Percentiles rank a stretch among this genome's conserved stretches.
Conservation (phyloP, 805 yeast genomes). For the Candida nitratophila region DNA sequence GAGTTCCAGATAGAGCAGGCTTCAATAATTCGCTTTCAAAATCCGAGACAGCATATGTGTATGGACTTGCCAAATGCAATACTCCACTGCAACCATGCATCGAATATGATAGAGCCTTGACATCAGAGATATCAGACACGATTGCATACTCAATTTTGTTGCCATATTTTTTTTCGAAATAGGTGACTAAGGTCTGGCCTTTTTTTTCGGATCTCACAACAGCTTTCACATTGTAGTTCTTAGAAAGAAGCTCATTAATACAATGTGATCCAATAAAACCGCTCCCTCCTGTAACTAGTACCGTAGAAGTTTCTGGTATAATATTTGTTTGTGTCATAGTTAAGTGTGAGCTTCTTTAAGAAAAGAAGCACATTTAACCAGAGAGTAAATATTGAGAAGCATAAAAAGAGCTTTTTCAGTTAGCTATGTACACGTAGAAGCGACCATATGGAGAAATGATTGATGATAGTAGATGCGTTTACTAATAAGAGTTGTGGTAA, state of each 20-base stretch:
- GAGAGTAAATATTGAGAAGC: too few relatives aligned
- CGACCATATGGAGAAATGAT: too few relatives aligned
- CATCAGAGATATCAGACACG: conserved; percentile 39
- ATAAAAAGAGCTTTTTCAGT: too few relatives aligned
- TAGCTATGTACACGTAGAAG: too few relatives aligned
- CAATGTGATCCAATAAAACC: conserved; percentile 44
- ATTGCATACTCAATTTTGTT: conserved; percentile 30
- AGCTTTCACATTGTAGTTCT: conserved; percentile 36
- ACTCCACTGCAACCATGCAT: conserved; percentile 47
- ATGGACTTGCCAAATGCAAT: conserved; percentile 58
- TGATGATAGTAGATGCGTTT: too few relatives aligned
- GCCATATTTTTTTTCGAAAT: conserved; percentile 20
- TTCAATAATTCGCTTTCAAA: conserved; percentile 41
- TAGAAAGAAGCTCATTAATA: conserved; percentile 23
- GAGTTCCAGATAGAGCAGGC: conserved; percentile 54
- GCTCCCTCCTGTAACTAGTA: conserved; percentile 43
- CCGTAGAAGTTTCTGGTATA: conserved; percentile 2
- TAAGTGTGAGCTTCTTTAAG: too few relatives aligned
- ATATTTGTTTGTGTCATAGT: not conserved
- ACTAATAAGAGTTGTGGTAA: too few relatives aligned
- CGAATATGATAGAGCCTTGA: conserved; percentile 32
- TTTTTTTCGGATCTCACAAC: conserved; percentile 32
- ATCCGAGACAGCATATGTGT: conserved; percentile 34
- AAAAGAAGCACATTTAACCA: too few relatives aligned
- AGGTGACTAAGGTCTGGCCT: conserved; percentile 11